Evolutionary conservation across 2,329 filamentous ascomycete genomes (phyloP), one percentile per base, ranked within the genome.

Genomic region (Bipolaris sorokiniana): DNA sequence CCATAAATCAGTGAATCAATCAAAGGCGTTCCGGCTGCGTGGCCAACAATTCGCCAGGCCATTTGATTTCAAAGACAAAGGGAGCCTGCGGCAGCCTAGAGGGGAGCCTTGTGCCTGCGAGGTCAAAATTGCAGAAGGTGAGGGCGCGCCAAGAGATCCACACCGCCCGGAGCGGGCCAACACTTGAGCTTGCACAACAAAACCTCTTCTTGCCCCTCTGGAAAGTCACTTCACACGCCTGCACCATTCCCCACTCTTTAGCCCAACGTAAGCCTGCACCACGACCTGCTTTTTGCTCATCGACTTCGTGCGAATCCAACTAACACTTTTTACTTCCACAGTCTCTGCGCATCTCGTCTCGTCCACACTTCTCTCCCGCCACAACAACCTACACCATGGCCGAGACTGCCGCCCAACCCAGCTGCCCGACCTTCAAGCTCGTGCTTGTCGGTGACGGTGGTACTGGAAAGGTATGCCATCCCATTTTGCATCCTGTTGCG

Each of bases 371-470:
- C 67, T 69, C 72, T 71, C 38, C 72, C 73, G 68, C 73, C 65
- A 71, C 66, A 66, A 67, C 70, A 68, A 59, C 42, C 51, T 58
- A 59, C 68, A 68, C 56, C 70, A 96, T 95, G 91, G 72, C 74
- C 59, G 72, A 76, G 66, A 66, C 68, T 62, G 64, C 62, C 54
- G 86, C 90, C 81, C 79, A 82, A 69, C 74, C 75, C 65, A 74
- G 68, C 63, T 75, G 83, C 69, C 92, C 94, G 69, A 97, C 92
- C 80, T 99, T 99, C 90, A 99, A 99, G 91, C 91, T 99, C 76
- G 95, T 99, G 80, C 92, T 99, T 83, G 95, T 99, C 77, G 95
- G 95, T 80, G 95, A 99, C 80, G 95, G 95, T 82, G 95, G 95
- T 87, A 99, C 95, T 76, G 95, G 95, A 84, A 99, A 99, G 93